A percentile compares a stretch with the other conserved stretches of the same genome.
These are phyloP conservation scores for Cladosporium velox DNA, from an alignment of 2,329 filamentous ascomycete genomes.

Conservation along the genomic window DNA sequence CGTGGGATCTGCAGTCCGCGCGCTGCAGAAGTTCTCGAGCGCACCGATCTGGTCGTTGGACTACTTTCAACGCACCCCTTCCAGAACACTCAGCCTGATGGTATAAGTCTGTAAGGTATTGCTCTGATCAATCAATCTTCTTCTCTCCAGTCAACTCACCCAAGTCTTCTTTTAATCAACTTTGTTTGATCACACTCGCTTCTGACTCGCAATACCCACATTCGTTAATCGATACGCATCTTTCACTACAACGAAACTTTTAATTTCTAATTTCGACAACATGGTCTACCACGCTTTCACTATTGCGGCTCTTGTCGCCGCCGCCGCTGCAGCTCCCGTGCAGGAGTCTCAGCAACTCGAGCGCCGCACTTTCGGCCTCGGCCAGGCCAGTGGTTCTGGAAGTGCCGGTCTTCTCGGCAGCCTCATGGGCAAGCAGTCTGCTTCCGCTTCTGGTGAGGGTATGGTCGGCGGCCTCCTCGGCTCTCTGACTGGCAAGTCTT, in stretches of 20 bases:
- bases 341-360: slow-evolving; percentile 4
- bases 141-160: slow-evolving; percentile 2
- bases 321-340: slow-evolving; percentile 5
- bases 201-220: not conserved
- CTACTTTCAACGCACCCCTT: not conserved
- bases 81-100: not conserved
- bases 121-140: not conserved
- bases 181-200: slow-evolving; percentile 17
- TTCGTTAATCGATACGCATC: slow-evolving; percentile 1
- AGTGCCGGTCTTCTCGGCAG: not conserved
- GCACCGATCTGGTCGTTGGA: not conserved
- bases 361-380: slow-evolving; percentile 17
- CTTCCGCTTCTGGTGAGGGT: too few relatives aligned
- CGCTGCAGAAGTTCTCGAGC: not conserved
- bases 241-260: not conserved
- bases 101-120: not conserved
- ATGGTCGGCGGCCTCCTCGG: not conserved
- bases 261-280: slow-evolving; percentile 5
- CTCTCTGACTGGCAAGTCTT: slow-evolving; percentile 2
- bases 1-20: slow-evolving; percentile 5
- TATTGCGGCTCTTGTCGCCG: slow-evolving; percentile 15
- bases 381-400: not conserved
- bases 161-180: slow-evolving; percentile 7
- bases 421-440: not conserved
- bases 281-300: slow-evolving; percentile 17